Evolutionary conservation across 345 rosid species (phyloP).

Genomic region (Linum usitatissimum): DNA sequence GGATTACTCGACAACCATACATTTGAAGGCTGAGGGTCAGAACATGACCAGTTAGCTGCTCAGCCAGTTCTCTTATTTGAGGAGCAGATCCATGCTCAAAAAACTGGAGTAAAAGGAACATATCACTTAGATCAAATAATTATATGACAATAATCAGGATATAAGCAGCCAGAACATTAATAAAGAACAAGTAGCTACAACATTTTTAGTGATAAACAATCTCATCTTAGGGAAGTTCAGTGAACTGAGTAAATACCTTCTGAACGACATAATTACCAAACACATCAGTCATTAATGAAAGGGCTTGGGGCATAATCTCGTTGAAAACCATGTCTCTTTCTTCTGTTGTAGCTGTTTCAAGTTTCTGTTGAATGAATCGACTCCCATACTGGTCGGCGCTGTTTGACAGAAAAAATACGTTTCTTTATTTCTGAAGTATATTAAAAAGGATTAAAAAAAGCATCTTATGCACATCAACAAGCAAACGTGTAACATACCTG

Average conservation of each 20-base stretch:
- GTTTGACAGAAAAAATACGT: conserved; percentile 9
- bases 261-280: conserved; percentile 95
- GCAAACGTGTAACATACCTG: conserved; percentile 28
- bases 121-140: background rate
- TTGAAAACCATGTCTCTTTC: conserved; percentile 81
- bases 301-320: conserved; percentile 82
- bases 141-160: too few species aligned
- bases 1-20: conserved; percentile 98
- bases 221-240: background rate
- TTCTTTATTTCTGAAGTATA: too few species aligned
- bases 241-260: conserved; percentile 38
- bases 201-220: too few species aligned
- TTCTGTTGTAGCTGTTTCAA: conserved; percentile 74
- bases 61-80: conserved; percentile 77
- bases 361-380: conserved; percentile 93
- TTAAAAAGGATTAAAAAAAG: too few species aligned
- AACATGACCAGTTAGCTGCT: conserved; percentile 69
- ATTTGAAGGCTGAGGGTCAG: conserved; percentile 86
- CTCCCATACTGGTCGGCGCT: conserved; percentile 95
- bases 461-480: too few species aligned
- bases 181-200: too few species aligned
- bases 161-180: background rate
- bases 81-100: conserved; percentile 88
- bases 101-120: conserved; percentile 38
- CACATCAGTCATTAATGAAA: conserved; percentile 85